Evolutionary conservation across 2,329 filamentous ascomycete species (phyloP), one percentile per base, ranked within the genome.

Genomic region (Lecanicillium sp.): DNA sequence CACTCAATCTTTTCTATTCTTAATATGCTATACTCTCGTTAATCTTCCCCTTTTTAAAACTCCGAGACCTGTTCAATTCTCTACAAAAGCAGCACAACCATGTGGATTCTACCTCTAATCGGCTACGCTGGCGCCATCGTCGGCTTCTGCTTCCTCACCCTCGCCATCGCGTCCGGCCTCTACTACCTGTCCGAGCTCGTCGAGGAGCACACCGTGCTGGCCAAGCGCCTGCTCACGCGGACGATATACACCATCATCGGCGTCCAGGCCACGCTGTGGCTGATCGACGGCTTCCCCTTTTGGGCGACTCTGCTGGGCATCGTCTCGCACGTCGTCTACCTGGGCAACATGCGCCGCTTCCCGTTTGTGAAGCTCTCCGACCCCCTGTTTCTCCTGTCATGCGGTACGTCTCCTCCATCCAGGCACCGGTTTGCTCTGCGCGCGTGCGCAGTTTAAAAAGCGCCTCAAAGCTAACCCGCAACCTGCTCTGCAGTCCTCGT

Each of bases 131-230:
- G 93, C 61, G 82, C 94, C 57, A 70, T 90, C 54, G 72, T 95
- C 52, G 91, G 91, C 64, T 98, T 98, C 72, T 82, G 81, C 61
- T 97, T 98, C 70, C 74, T 98, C 56, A 97, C 93, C 17, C 77
- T 98, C 52, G 90, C 91, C 49, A 97, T 98, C 62, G 93, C 93
- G 32, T 96, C 90, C n/a, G 93, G 93, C 30, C 82, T 98, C 21
- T 98, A 98, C 72, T 98, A 98, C 67, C 84, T 98, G 46, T 96
- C 91, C 20, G 93, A 98, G 67, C 83, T 97, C 12, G 93, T 98
- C 52, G 93, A 98, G 70, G 93, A 98, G 67, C 91, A 98, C 64
- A 96, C 91, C 4, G 91, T 97, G 10, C 69, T 95, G 53, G 87
- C 90, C 11, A 95, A 95, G 64, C 87, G 85, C 49, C 73, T 96